Evolutionary conservation across 129 eudicot species (phyloP).

Genomic region (Flaveria ramosissima): DNA sequence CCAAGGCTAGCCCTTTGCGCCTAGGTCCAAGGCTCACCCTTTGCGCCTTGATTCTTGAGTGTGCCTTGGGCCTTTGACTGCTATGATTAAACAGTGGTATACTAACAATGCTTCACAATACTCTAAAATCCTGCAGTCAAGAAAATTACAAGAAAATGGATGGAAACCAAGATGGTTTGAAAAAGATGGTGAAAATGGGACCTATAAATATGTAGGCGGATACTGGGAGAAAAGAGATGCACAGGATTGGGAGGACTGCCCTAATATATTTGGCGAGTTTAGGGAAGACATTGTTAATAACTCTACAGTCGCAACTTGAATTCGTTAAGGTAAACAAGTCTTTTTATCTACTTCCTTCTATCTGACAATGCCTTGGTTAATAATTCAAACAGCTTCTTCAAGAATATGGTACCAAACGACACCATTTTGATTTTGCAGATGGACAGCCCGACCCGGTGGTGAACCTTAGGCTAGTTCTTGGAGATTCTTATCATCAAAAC

Average conservation of each 20-base stretch:
- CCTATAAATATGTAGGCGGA: constrained; percentile 64
- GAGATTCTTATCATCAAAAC: constrained; percentile 30
- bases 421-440: constrained; percentile 26
- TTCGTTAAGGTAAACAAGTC: constrained; percentile 26
- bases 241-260: constrained; percentile 68
- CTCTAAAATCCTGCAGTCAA: constrained; percentile 48
- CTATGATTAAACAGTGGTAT: background rate
- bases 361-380: background rate
- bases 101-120: constrained; percentile 21
- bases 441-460: constrained; percentile 12
- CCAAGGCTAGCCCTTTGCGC: too few relatives aligned
- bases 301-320: constrained; percentile 45
- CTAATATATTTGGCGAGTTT: constrained; percentile 71
- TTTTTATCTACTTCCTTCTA: background rate
- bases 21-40: too few relatives aligned
- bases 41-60: too few relatives aligned
- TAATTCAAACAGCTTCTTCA: background rate
- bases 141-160: constrained; percentile 84
- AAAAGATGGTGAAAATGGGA: constrained; percentile 65
- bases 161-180: constrained; percentile 82
- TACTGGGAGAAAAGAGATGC: constrained; percentile 80
- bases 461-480: constrained; percentile 32
- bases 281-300: constrained; percentile 42
- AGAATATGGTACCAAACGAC: background rate
- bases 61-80: too few relatives aligned